phyloP scores from a whole-genome alignment of 345 rosid species.

The Barbarea vulgaris region DNA sequence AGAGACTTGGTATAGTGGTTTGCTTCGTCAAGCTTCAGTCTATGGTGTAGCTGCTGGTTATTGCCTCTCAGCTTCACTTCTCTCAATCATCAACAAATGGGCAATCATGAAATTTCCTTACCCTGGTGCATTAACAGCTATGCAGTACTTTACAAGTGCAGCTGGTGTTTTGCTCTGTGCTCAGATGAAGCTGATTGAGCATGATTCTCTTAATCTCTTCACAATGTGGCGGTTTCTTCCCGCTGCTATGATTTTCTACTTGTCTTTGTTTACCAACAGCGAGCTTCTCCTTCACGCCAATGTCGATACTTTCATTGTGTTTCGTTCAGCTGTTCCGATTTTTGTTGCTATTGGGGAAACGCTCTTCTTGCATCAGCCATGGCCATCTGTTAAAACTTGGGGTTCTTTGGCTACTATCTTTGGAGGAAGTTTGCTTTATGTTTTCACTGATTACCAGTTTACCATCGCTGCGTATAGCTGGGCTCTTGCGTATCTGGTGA shows the following conservation, averaged over 20 bases:
- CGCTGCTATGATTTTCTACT: slow-evolving; percentile 87
- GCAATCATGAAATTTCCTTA: slow-evolving; percentile 96
- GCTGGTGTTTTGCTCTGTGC: slow-evolving; percentile 78
- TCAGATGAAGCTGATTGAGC: slow-evolving; percentile 62
- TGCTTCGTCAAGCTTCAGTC: slow-evolving; percentile 61
- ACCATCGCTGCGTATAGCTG: slow-evolving; percentile 80
- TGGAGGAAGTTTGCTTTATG: slow-evolving; percentile 86
- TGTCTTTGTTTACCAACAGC: slow-evolving; percentile 92
- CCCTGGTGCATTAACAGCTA: slow-evolving; percentile 92
- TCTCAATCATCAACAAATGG: slow-evolving; percentile 98
- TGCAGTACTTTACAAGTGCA: slow-evolving; percentile 88
- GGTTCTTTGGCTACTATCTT: slow-evolving; percentile 74
- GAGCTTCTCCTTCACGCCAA: slow-evolving; percentile 97
- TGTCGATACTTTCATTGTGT: slow-evolving; percentile 95
- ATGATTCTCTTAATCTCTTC: slow-evolving; percentile 60
- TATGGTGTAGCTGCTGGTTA: slow-evolving; percentile 91
- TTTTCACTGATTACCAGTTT: slow-evolving; percentile 87
- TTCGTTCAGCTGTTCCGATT: slow-evolving; percentile 89
- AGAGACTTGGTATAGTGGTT: slow-evolving; percentile 48
- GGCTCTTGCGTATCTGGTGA: slow-evolving; percentile 86
- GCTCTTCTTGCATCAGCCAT: slow-evolving; percentile 77
- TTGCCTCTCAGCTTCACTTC: slow-evolving; percentile 91
- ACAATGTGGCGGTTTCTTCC: slow-evolving; percentile 98
- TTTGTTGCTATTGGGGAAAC: slow-evolving; percentile 95
- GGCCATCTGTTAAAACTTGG: slow-evolving; percentile 93